Conservation (phyloP, 2,329 filamentous ascomycete genomes). For the Cryphonectria japonica region DNA sequence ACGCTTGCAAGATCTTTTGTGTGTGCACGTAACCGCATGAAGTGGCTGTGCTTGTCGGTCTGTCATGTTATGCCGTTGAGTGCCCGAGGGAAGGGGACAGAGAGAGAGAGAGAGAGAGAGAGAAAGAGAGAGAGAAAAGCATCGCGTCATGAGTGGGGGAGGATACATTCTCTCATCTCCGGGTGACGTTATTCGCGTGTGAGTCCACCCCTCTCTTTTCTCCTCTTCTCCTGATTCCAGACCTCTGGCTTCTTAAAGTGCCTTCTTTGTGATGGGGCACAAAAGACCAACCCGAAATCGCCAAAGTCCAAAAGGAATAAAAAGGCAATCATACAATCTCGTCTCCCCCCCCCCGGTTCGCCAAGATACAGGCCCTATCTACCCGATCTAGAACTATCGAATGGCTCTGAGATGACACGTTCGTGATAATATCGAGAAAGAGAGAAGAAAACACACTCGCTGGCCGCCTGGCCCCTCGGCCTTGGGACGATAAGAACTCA, state of each 20-base stretch:
- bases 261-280: neutral
- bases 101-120: too few relatives aligned
- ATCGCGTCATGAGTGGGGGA: neutral
- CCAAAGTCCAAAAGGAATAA: neutral
- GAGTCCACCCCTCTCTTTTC: neutral
- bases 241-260: neutral
- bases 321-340: neutral
- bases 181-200: neutral
- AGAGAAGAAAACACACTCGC: neutral
- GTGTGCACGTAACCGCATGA: neutral
- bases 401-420: neutral
- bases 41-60: constrained; percentile 6
- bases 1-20: neutral
- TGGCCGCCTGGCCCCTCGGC: neutral
- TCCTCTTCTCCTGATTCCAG: neutral
- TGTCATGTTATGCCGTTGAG: neutral
- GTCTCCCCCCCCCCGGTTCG: neutral
- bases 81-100: neutral
- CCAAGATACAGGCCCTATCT: neutral
- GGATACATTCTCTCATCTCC: neutral
- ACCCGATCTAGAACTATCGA: neutral
- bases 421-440: neutral
- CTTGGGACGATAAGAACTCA: neutral
- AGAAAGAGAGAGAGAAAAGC: neutral
- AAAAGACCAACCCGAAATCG: neutral